phyloP scores from a whole-genome alignment of 306 rosid species.

The Quercus alba region DNA sequence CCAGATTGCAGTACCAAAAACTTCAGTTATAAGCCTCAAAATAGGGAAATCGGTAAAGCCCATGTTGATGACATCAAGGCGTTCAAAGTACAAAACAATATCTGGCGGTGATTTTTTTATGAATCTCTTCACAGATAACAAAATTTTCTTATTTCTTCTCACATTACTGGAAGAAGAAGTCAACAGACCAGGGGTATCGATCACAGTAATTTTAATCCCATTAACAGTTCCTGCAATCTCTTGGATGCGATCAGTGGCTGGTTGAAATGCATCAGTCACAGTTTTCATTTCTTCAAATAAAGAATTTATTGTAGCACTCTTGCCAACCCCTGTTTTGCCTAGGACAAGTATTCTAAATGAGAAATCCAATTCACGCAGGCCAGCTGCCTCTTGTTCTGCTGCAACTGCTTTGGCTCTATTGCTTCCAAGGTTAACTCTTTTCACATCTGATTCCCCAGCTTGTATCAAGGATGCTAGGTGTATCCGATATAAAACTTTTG shows the following conservation, averaged over 20 bases:
- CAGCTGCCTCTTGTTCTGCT: slow-evolving; percentile 60
- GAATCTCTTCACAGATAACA: slow-evolving; percentile 74
- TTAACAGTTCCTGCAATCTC: slow-evolving; percentile 77
- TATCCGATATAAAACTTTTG: slow-evolving; percentile 88
- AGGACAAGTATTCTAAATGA: slow-evolving; percentile 81
- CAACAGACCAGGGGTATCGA: slow-evolving; percentile 93
- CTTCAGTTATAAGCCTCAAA: slow-evolving; percentile 73
- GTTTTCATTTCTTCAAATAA: slow-evolving; percentile 75
- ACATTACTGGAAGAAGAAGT: slow-evolving; percentile 53
- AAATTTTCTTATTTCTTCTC: slow-evolving; percentile 74
- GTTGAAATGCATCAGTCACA: slow-evolving; percentile 79
- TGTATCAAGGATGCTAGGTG: slow-evolving; percentile 85
- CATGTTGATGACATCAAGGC: slow-evolving; percentile 64
- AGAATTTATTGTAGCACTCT: slow-evolving; percentile 97
- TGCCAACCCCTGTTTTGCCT: slow-evolving; percentile 97
- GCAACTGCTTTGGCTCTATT: slow-evolving; percentile 50
- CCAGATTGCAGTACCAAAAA: slow-evolving; percentile 88
- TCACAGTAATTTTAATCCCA: slow-evolving; percentile 64
- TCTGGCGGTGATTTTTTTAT: slow-evolving; percentile 89
- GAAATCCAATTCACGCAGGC: slow-evolving; percentile 58
- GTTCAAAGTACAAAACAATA: slow-evolving; percentile 82
- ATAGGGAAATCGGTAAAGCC: slow-evolving; percentile 51
- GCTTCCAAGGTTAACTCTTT: slow-evolving; percentile 51
- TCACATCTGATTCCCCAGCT: slow-evolving; percentile 65
- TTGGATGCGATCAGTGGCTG: slow-evolving; percentile 73